These are phyloP conservation scores for Chenopodium quinoa DNA, from an alignment of 148 eudicot genomes.

Conservation along the genomic window DNA sequence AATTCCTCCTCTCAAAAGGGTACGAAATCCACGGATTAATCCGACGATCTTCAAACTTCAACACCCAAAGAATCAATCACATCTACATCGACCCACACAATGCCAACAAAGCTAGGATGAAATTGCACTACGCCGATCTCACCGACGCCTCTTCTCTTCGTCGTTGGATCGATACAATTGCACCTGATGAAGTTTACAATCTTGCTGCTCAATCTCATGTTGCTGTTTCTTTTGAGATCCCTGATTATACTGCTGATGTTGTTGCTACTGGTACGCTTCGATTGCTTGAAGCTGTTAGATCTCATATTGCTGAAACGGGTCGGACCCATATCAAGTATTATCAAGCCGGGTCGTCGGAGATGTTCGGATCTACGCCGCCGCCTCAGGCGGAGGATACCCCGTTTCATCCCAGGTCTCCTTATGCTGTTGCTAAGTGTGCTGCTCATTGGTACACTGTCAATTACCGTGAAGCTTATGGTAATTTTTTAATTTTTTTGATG, in stretches of 20 bases:
- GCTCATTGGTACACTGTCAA: slow-evolving; percentile 98
- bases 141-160: slow-evolving; percentile 88
- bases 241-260: slow-evolving; percentile 93
- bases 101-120: slow-evolving; percentile 71
- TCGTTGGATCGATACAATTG: slow-evolving; percentile 69
- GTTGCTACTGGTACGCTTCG: slow-evolving; percentile 87
- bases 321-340: slow-evolving; percentile 65
- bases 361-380: slow-evolving; percentile 93
- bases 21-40: slow-evolving; percentile 90
- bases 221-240: slow-evolving; percentile 95
- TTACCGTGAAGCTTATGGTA: slow-evolving; percentile 92
- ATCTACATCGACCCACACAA: slow-evolving; percentile 98
- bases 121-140: slow-evolving; percentile 96
- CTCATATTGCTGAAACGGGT: slow-evolving; percentile 69
- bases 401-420: slow-evolving; percentile 92
- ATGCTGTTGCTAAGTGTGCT: slow-evolving; percentile 79
- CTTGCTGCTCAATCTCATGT: slow-evolving; percentile 96
- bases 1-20: slow-evolving; percentile 62
- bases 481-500: background rate
- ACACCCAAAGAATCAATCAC: slow-evolving; percentile 93
- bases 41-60: slow-evolving; percentile 88
- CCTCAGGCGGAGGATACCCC: slow-evolving; percentile 78
- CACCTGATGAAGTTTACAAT: slow-evolving; percentile 89
- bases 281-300: slow-evolving; percentile 77
- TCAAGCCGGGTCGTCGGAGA: slow-evolving; percentile 94